These are phyloP conservation scores for Termitomyces sp. DNA, from an alignment of 768 basidiomycete species.

Conservation along the genomic window DNA sequence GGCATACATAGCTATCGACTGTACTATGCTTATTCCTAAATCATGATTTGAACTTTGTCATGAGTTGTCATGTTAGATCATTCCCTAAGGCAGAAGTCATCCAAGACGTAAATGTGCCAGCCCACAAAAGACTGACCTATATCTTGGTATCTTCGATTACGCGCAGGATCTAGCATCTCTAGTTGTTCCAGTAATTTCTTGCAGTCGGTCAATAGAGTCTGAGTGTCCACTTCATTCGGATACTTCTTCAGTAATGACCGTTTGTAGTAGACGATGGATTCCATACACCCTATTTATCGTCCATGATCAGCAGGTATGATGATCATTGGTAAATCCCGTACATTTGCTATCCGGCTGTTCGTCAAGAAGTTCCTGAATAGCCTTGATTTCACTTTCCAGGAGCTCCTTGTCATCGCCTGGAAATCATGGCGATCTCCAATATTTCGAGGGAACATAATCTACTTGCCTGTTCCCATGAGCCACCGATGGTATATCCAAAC, in stretches of 20 bases:
- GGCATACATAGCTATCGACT: neutral
- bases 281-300: conserved; percentile 83
- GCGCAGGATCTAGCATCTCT: conserved; percentile 44
- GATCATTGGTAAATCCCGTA: conserved; percentile 26
- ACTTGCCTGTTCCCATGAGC: conserved; percentile 77
- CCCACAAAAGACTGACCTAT: conserved; percentile 36
- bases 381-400: conserved; percentile 68
- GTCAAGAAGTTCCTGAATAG: conserved; percentile 78
- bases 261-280: conserved; percentile 84
- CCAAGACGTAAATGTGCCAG: neutral
- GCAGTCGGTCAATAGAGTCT: conserved; percentile 20
- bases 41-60: too few species aligned
- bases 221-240: conserved; percentile 11
- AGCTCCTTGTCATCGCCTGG: conserved; percentile 54
- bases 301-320: conserved; percentile 1
- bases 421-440: neutral
- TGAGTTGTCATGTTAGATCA: neutral
- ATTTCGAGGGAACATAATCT: neutral
- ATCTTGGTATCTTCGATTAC: conserved; percentile 65
- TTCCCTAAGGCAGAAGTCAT: neutral
- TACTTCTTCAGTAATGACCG: conserved; percentile 55
- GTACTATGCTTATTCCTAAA: neutral
- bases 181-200: conserved; percentile 44
- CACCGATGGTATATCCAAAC: conserved; percentile 99
- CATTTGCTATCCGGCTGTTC: conserved; percentile 95